phyloP scores from a whole-genome alignment of 2,329 filamentous ascomycete species.

The Thelonectria discophora region DNA sequence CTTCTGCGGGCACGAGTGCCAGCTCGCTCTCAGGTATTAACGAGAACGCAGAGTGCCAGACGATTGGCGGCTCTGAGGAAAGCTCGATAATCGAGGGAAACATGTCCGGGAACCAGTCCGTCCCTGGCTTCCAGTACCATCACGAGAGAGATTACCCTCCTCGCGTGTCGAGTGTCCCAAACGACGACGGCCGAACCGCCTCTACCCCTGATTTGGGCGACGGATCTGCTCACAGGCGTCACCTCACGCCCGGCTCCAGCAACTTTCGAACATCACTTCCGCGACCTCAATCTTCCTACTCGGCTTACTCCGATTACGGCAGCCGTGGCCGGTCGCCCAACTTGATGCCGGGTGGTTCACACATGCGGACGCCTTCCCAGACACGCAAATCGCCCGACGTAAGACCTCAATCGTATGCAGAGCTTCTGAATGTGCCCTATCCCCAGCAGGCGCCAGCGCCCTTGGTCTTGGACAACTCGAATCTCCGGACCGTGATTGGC shows the following conservation, averaged over 20 bases:
- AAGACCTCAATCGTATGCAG: constrained; percentile 63
- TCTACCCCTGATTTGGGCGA: constrained; percentile 64
- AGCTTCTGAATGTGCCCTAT: constrained; percentile 75
- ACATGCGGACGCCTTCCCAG: constrained; percentile 59
- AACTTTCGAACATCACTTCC: constrained; percentile 66
- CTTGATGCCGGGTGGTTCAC: constrained; percentile 52
- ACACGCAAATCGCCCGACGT: constrained; percentile 66
- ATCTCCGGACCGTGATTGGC: constrained; percentile 81
- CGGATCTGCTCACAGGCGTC: constrained; percentile 61
- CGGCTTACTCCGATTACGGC: constrained; percentile 74
- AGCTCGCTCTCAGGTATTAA: constrained; percentile 64
- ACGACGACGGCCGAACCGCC: constrained; percentile 54
- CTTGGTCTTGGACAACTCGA: constrained; percentile 80
- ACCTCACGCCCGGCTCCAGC: constrained; percentile 68
- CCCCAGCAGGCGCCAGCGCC: constrained; percentile 77
- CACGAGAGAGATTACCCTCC: constrained; percentile 61
- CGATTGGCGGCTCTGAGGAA: constrained; percentile 56
- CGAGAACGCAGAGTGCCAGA: constrained; percentile 56
- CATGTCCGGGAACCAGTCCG: constrained; percentile 52
- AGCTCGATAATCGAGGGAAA: constrained; percentile 61
- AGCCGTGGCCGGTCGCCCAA: constrained; percentile 69
- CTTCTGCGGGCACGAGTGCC: constrained; percentile 64
- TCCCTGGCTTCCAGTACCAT: constrained; percentile 70
- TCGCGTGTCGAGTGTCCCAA: constrained; percentile 54
- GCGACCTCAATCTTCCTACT: constrained; percentile 81